Base-by-base conservation (phyloP, 1,284 basidiomycete species). In the Puccinia polysora region DNA sequence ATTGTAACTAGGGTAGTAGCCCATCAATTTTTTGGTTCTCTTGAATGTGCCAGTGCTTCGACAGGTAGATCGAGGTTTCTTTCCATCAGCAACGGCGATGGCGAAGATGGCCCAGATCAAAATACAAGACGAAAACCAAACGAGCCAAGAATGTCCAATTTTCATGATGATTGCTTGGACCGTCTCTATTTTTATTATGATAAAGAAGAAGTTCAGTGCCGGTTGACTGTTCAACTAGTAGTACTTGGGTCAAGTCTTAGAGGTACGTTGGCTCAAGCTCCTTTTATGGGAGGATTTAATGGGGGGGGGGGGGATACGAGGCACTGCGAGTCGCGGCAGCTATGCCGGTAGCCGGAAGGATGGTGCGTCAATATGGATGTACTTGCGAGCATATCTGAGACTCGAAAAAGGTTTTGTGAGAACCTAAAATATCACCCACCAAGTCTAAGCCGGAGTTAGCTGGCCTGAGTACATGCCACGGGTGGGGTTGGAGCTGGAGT, bases 1-100 rank as follows among this genome's bases (percentile, higher is more conserved):
- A 36, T 69, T 59, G 38, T 69, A 69, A 38, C 36, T 47, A 34
- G 67, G 67, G 32, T 69, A 69, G 25, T 69, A 69, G 12, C 65
- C 65, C 40, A 58, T 45, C 32, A 68, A 32, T 47, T 68, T 68
- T 40, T 58, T 58, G 34, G 38, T 60, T 8, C 34, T 60, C 14
- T 23, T 34, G 25, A 56, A 56, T 34, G 18, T 34, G 28, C 53
- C 30, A 20, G 14, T 25, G 53, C 30, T 56, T 15, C 2, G 1
- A 34, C 53, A 56, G 1, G 30, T 18, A n/a, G 15, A 30, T n/a
- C 38, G 34, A 34, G 34, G 53, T 20, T 56, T 56, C 32, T 56
- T 56, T 6, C 32, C 34, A 5, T 56, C 53, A 4, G 38, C 53
- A 34, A 18, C n/a, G 14, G 8, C 23, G 18, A 34, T 34, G 18